Evolutionary conservation across 2,329 filamentous ascomycete genomes (phyloP), one percentile per base, ranked within the genome.

Genomic region (Fusarium tuaranense): DNA sequence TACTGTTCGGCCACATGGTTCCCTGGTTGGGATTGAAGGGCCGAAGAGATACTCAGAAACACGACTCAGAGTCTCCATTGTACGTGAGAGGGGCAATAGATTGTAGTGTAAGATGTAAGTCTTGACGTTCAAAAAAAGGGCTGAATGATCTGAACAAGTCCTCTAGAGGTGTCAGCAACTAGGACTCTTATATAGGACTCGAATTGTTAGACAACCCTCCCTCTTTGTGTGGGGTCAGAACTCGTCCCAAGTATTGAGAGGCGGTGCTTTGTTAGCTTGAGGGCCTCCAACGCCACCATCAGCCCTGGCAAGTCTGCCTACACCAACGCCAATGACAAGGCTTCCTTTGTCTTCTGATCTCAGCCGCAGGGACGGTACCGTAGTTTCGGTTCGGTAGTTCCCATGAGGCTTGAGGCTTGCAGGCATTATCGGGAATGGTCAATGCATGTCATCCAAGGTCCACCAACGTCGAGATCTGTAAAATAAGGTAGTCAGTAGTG

Each of bases 41-140:
- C 75, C 58, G 34, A 76, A 75, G 65, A 76, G 30, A 70, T 70
- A 75, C n/a, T 75, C 62, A 18, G 77, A 76, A 39, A 79, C 39
- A 34, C 70, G 69, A 27, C 73, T 41, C 7, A 77, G 30, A 39
- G 62, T 59, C 41, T 75, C 63, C 74, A 77, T 76, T 59, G 7
- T 65, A 18, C 27, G 1, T 13, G 34, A 25, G n/a, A 9, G 36
- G 41, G 57, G 16, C 0, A 10, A 22, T 16, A 10, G 36, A 8
- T 18, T 36, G 16, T 5, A 20, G 12, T 22, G 36, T 7, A 27
- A 32, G 34, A 13, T 30, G 44, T 8, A 48, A 14, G 41, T 16
- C 14, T 12, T 12, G 18, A 38, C 38, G 38, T n/a, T n/a, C 25
- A 25, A 13, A 20, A 20, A 22, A 51, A 9, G 46, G 22, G 18